Base-by-base conservation (phyloP, 2,329 filamentous ascomycete genomes). In the Aspergillus puulaauensis region DNA sequence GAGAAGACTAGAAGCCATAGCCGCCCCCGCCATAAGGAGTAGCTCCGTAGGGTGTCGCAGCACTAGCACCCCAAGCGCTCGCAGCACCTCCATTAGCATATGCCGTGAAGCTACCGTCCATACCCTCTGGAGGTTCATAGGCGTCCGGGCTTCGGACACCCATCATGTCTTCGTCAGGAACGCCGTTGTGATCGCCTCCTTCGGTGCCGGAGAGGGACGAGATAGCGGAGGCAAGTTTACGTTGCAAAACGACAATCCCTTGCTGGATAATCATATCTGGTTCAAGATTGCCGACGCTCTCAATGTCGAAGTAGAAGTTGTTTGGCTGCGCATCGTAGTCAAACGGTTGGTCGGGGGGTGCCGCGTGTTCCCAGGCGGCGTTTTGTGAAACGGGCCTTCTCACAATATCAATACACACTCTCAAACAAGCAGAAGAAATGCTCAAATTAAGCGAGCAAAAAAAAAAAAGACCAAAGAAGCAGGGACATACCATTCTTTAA, bases 221-320 rank as follows among this genome's bases (percentile, higher is more conserved):
- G 60, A 96, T 88, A 40, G 97, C 84, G 4, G 82, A 83, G 2
- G 93, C 95, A 37, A 99, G 85, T 78, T 99, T 99, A 65, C 89
- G 85, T 74, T 98, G 95, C 56, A 99, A 80, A 27, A 91, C 89
- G 62, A 89, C 87, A 73, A 99, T 96, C 35, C 92, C 93, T 68
- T 91, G 87, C 67, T 93, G 88, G 52, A 99, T 86, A 66, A 98
- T 95, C 61, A 86, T 84, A 70, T 99, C 93, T 0, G 95, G 93
- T 31, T 95, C 90, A 60, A 98, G 85, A 67, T 88, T 90, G 37
- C 95, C 95, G 39, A 90, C 88, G 47, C 90, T 89, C 75, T 99
- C 95, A 47, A 99, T 89, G 70, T 97, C 92, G 70, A 93, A 90
- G 80, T 97, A 99, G 81, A 97, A 99, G 64, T 85, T 86, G 60